A percentile compares a stretch with the other conserved stretches of the same genome.
Evolutionary conservation across 768 basidiomycete genomes (phyloP).

Genomic region (Pluteus cervinus): DNA sequence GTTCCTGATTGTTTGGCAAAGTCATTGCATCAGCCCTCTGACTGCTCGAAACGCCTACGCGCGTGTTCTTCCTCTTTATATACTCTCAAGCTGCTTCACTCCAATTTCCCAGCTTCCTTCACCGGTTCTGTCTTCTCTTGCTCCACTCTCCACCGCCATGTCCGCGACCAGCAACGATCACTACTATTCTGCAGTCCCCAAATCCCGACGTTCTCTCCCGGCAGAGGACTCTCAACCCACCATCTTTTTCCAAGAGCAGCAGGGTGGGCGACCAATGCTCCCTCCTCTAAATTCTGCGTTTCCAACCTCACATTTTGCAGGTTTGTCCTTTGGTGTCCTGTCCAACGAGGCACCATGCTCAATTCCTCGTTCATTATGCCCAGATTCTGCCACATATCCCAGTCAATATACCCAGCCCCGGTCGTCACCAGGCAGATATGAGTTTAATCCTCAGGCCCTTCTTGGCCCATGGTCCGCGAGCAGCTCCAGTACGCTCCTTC

Average conservation of each 20-base stretch:
- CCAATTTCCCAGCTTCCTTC: too few species aligned
- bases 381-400: conserved; percentile 46
- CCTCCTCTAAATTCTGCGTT: conserved; percentile 80
- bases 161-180: conserved; percentile 69
- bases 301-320: conserved; percentile 89
- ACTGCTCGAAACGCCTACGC: too few species aligned
- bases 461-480: conserved; percentile 40
- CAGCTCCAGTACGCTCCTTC: conserved; percentile 27
- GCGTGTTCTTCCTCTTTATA: too few species aligned
- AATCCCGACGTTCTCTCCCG: too few species aligned
- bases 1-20: conserved; percentile 35
- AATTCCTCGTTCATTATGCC: conserved; percentile 51
- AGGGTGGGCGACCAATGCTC: conserved; percentile 87
- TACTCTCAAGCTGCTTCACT: too few species aligned
- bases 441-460: conserved; percentile 43
- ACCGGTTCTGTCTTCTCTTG: conserved; percentile 47
- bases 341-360: conserved; percentile 53
- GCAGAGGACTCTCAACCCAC: conserved; percentile 58
- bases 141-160: conserved; percentile 58
- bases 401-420: conserved; percentile 61
- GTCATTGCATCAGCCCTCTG: conserved; percentile 33
- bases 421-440: conserved; percentile 54
- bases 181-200: conserved; percentile 59
- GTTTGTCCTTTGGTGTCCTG: conserved; percentile 62
- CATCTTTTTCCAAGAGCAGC: conserved; percentile 70